Evolutionary conservation across 2,329 filamentous ascomycete genomes (phyloP).

Genomic region (Hymenoscyphus linearis): DNA sequence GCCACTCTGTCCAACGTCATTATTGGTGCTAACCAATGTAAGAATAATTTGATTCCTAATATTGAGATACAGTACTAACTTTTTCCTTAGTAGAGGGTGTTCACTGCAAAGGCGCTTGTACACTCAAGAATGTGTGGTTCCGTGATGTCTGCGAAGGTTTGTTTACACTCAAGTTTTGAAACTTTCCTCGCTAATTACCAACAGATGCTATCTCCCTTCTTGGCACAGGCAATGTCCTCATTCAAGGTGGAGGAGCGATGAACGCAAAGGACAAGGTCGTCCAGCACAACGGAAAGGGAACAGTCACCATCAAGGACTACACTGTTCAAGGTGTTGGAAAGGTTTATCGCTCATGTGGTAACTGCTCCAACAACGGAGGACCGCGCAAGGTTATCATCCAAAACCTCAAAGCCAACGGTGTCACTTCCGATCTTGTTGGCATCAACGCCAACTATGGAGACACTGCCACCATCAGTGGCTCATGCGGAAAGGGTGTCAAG

Average conservation of each 20-base stretch:
- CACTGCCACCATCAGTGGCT: conserved; percentile 28
- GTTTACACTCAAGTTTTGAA: conserved; percentile 26
- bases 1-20: conserved; percentile 48
- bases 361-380: conserved; percentile 35
- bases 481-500: conserved; percentile 16
- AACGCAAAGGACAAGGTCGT: conserved; percentile 34
- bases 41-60: not conserved
- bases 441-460: conserved; percentile 32
- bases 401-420: conserved; percentile 31
- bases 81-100: conserved; percentile 38
- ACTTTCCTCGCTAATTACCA: not conserved
- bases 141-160: conserved; percentile 23
- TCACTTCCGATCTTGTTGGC: conserved; percentile 28
- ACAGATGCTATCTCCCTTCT: conserved; percentile 32
- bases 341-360: conserved; percentile 44
- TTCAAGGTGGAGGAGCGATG: conserved; percentile 35
- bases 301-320: conserved; percentile 34
- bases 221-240: conserved; percentile 29
- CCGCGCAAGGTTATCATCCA: conserved; percentile 28
- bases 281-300: conserved; percentile 34
- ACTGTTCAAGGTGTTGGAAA: conserved; percentile 38
- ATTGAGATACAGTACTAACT: not conserved
- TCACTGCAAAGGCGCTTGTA: conserved; percentile 45
- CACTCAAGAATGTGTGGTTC: conserved; percentile 42
- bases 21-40: conserved; percentile 43